Percentiles rank a stretch among this genome's conserved stretches.
phyloP scores from a whole-genome alignment of 169 alveolate species.

The Eimeria necatrix region DNA sequence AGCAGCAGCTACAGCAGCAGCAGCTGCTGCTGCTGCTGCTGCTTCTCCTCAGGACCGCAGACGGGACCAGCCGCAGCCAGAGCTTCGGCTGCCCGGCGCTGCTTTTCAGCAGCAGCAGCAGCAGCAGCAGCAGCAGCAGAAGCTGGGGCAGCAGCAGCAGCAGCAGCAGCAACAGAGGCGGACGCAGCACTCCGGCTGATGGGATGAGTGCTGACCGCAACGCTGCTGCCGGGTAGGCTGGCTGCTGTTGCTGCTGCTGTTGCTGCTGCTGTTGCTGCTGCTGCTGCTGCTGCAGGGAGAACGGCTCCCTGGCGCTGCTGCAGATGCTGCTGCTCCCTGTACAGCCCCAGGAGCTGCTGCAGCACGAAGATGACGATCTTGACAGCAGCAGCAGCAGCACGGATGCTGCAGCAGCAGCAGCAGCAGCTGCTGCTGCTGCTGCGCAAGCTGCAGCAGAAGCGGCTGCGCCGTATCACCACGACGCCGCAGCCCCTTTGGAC shows the following conservation, averaged over 20 bases:
- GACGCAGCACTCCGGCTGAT: not conserved
- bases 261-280: too few relatives aligned
- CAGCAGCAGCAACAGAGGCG: not conserved
- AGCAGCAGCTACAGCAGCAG: not conserved
- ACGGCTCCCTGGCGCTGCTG: too few relatives aligned
- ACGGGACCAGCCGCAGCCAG: too few relatives aligned
- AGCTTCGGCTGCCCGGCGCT: too few relatives aligned
- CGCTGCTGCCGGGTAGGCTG: not conserved
- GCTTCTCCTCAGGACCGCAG: too few relatives aligned
- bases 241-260: too few relatives aligned
- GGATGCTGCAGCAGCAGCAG: not conserved
- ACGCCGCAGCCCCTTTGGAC: too few relatives aligned
- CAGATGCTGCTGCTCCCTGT: conserved; percentile 56
- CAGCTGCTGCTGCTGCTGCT: too few relatives aligned
- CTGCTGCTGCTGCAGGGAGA: not conserved
- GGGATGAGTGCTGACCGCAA: not conserved
- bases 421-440: not conserved
- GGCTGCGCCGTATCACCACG: not conserved
- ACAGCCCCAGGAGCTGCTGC: conserved; percentile 29
- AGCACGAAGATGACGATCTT: conserved; percentile 2
- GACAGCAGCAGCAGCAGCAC: conserved; percentile 45
- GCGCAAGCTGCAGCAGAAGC: not conserved
- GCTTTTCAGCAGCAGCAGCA: too few relatives aligned
- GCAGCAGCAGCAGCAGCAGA: too few relatives aligned
- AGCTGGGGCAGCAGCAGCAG: conserved; percentile 20